A percentile compares a stretch with the other conserved stretches of the same genome.
Conservation (phyloP, 345 rosid genomes). For the Cardiospermum halicacabum region DNA sequence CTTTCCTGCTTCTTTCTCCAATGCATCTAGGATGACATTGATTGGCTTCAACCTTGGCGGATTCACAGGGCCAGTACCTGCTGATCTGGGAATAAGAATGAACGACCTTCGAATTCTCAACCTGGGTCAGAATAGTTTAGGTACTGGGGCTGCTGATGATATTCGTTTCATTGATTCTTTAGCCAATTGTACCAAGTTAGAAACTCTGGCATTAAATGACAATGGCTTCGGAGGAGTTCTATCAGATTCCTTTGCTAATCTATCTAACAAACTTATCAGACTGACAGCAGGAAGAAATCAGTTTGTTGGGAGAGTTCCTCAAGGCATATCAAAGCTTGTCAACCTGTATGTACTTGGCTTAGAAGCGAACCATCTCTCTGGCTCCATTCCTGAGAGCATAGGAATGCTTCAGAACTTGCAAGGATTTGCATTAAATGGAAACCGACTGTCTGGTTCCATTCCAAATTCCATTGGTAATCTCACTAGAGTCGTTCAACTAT, state of each 20-base stretch:
- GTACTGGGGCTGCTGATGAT: neutral
- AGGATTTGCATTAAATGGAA: neutral
- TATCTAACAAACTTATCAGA: too few species aligned
- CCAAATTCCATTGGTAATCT: constrained; percentile 21
- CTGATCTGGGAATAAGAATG: neutral
- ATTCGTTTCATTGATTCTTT: constrained; percentile 18
- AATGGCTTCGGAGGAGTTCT: too few species aligned
- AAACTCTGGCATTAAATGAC: neutral
- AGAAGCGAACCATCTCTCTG: neutral
- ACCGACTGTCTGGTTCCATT: constrained; percentile 18
- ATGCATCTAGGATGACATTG: constrained; percentile 18
- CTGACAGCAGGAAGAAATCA: too few species aligned
- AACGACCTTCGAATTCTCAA: constrained; percentile 8
- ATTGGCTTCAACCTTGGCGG: constrained; percentile 1
- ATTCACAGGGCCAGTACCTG: constrained; percentile 20
- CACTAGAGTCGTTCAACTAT: constrained; percentile 12
- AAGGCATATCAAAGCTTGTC: constrained; percentile 6
- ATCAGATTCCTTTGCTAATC: too few species aligned
- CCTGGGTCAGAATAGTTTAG: constrained; percentile 13
- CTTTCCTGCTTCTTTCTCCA: neutral
- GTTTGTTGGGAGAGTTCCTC: too few species aligned
- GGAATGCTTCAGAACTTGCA: constrained; percentile 20
- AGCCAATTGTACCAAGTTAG: constrained; percentile 15
- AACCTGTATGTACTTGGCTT: neutral
- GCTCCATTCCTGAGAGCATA: constrained; percentile 1